Evolutionary conservation across 306 rosid species (phyloP), one percentile per base, ranked within the genome.

Genomic region (Trifolium pratense): DNA sequence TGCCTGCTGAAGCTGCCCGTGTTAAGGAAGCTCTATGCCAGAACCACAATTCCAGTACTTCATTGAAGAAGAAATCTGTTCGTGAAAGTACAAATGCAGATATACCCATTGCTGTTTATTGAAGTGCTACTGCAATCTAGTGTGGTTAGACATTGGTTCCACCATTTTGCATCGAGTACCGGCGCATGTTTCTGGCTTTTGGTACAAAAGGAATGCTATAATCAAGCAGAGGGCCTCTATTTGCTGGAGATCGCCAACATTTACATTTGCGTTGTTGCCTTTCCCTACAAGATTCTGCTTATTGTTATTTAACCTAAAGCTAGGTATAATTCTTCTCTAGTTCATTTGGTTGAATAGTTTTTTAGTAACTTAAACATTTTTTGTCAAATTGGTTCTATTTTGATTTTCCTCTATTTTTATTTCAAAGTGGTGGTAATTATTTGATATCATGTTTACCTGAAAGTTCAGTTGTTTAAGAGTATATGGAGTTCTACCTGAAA

Each of bases 1-100:
- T 89, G 96, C 86, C 88, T 72, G 76, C 80, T 63, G 89, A 91
- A 80, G 97, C 92, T 74, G 74, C 73, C 72, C 86, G 37, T 36
- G 70, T 91, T 46, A 80, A 84, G 76, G 29, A 81, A 78, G 70
- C 76, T 32, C 82, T 75, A 16, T 55, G 15, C 15, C 81, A 78
- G 81, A 81, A 76, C 52, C 78, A 58, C 77, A 67, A 79, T 42
- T 49, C 68, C 55, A 80, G 78, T 9, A 18, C n/a, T 40, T 48
- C 66, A 53, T 78, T 81, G 66, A 74, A 49, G 32, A 78, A 72
- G 70, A 78, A 65, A 52, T 36, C 51, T 61, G 45, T 5, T 40
- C 81, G 72, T 49, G 31, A 62, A 71, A 76, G 69, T 63, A 75
- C 74, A 36, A 80, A 75, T 80, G 79, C 82, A 60, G 78, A 74